Conservation (phyloP, 1,284 basidiomycete genomes). For the Volvariella volvacea region DNA sequence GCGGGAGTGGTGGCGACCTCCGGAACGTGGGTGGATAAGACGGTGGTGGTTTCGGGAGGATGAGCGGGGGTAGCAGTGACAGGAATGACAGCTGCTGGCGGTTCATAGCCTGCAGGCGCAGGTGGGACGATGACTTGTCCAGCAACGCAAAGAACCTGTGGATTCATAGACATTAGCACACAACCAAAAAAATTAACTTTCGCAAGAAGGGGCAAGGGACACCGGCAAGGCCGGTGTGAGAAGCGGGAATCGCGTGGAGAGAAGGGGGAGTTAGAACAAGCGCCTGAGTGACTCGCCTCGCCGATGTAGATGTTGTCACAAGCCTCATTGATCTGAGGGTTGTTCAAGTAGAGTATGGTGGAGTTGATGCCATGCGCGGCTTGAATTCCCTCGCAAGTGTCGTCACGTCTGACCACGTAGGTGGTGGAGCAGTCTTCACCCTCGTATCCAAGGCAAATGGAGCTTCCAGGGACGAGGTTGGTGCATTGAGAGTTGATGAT, state of each 20-base stretch:
- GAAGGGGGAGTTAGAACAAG: background rate
- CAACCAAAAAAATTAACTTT: background rate
- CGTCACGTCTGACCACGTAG: constrained; percentile 41
- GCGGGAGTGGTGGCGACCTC: constrained; percentile 14
- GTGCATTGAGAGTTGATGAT: constrained; percentile 45
- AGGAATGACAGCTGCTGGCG: constrained; percentile 27
- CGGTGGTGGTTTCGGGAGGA: constrained; percentile 10
- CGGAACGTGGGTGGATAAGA: background rate
- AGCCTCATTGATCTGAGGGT: constrained; percentile 54
- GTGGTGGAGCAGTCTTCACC: constrained; percentile 42
- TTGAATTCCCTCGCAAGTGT: constrained; percentile 45
- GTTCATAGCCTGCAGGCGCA: constrained; percentile 26
- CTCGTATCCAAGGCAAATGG: constrained; percentile 42
- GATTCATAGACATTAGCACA: no score
- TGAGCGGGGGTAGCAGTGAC: constrained; percentile 21
- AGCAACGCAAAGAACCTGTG: constrained; percentile 48
- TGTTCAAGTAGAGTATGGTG: constrained; percentile 50
- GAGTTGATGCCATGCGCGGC: constrained; percentile 32
- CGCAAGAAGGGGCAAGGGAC: constrained; percentile 3
- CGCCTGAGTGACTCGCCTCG: constrained; percentile 39
- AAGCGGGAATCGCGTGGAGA: no score
- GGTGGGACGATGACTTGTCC: constrained; percentile 31
- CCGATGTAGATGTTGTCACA: constrained; percentile 63
- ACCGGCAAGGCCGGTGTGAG: no score
- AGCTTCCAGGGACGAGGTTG: constrained; percentile 45